Base-by-base conservation (phyloP, 257 asterid species). In the Solanum corneliomulleri region DNA sequence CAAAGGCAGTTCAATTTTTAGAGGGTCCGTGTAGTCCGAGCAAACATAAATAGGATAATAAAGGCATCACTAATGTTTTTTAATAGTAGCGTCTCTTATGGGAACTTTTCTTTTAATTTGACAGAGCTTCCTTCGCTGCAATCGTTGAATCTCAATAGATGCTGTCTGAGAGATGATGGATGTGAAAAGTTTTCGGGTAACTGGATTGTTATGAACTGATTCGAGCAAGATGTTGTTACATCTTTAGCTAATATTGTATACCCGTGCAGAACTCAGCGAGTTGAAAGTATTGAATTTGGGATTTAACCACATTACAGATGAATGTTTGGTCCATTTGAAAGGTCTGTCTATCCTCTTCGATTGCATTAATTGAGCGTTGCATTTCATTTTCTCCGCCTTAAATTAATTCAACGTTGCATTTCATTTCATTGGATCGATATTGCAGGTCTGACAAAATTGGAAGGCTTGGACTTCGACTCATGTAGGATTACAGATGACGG, bases 241-340 rank as follows among this genome's bases (percentile, higher is more conserved):
- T 4, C 33, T 68, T 10, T 25, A 20, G 25, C 29, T 56, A 42
- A 66, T 2, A 42, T 27, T 27, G 27, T 78, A 0, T 21, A 69
- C 25, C 25, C 16, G 6, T 85, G 82, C 87, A 85, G 87, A 20
- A 2, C 49, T 85, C 47, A 20, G 9, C 45, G 52, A 85, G 45
- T 85, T 85, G 87, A 68, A 85, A 82, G 87, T 69, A 80, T 44
- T 85, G 64, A 69, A 69, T 52, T 16, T 85, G 62, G 87, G 82
- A 85, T 29, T 25, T 66, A 85, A 85, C 35, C 39, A 85, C 62
- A 69, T 85, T 18, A 85, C 87, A 3, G 82, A 85, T 85, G 87
- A 41, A 42, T 85, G 69, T 85, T 85, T 85, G 69, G 25, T 5
- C 11, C 33, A 85, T 85, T 18, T 85, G 62, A 49, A 85, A 85